These are phyloP conservation scores for Mucor circinelloides DNA, from an alignment of 371 early-diverging fungal species.

Conservation along the genomic window DNA sequence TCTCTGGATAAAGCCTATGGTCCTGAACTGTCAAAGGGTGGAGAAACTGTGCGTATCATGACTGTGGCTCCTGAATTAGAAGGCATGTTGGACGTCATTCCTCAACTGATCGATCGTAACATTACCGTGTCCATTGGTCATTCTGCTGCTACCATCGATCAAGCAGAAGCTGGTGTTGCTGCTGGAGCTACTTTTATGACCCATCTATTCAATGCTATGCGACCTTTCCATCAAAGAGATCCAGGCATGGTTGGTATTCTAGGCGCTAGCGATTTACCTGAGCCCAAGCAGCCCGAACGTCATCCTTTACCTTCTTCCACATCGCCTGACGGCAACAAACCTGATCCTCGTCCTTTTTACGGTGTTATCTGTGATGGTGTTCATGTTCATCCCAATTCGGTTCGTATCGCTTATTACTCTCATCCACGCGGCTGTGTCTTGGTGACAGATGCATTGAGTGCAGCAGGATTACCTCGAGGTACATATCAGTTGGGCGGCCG, in stretches of 20 bases:
- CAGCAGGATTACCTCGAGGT: slow-evolving; percentile 69
- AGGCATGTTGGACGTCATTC: slow-evolving; percentile 70
- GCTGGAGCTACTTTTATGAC: slow-evolving; percentile 71
- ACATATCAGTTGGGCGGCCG: slow-evolving; percentile 67
- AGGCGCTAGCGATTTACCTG: slow-evolving; percentile 55
- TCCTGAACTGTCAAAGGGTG: slow-evolving; percentile 32
- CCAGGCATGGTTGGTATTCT: slow-evolving; percentile 78
- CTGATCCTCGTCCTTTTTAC: slow-evolving; percentile 74
- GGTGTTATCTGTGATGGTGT: slow-evolving; percentile 84
- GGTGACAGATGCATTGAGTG: slow-evolving; percentile 80
- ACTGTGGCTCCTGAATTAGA: slow-evolving; percentile 81
- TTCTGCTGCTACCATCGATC: slow-evolving; percentile 66
- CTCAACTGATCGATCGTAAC: slow-evolving; percentile 60
- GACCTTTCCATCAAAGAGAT: slow-evolving; percentile 80
- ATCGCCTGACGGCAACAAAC: slow-evolving; percentile 31
- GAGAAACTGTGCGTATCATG: slow-evolving; percentile 59
- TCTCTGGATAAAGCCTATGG: slow-evolving; percentile 71
- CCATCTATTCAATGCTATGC: slow-evolving; percentile 82
- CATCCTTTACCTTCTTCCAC: slow-evolving; percentile 39
- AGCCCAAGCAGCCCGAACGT: slow-evolving; percentile 27
- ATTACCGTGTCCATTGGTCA: slow-evolving; percentile 73
- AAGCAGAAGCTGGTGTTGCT: slow-evolving; percentile 66
- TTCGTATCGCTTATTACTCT: slow-evolving; percentile 80
- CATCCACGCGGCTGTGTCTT: slow-evolving; percentile 76
- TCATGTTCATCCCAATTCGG: slow-evolving; percentile 81